These are phyloP conservation scores for Rossbeevera mucosa DNA, from an alignment of 768 basidiomycete genomes.

Conservation along the genomic window DNA sequence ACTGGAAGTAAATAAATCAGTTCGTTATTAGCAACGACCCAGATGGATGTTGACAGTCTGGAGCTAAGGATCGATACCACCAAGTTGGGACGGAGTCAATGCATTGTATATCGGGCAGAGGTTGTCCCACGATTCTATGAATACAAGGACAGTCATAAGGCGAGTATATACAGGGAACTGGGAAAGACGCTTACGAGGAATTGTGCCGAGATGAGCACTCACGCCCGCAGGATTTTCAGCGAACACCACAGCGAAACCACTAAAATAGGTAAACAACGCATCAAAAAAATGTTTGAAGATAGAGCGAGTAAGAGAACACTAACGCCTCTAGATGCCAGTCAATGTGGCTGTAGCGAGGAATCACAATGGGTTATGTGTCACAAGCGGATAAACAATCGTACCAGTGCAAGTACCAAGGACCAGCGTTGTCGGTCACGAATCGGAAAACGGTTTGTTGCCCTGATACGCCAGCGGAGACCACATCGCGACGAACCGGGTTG, in stretches of 20 bases:
- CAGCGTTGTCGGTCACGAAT: constrained; percentile 60
- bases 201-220: constrained; percentile 8
- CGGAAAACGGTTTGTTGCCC: constrained; percentile 48
- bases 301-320: not conserved
- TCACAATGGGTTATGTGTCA: not conserved
- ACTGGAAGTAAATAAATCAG: constrained; percentile 1
- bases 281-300: not conserved
- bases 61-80: constrained; percentile 12
- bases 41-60: constrained; percentile 22
- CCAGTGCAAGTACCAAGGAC: constrained; percentile 51
- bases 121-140: constrained; percentile 22
- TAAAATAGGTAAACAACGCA: not conserved
- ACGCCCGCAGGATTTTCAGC: constrained; percentile 24
- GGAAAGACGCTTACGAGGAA: constrained; percentile 12
- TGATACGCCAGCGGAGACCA: constrained; percentile 18
- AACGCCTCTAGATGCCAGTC: constrained; percentile 29
- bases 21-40: constrained; percentile 13
- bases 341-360: constrained; percentile 18
- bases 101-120: constrained; percentile 25
- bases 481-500: constrained; percentile 36
- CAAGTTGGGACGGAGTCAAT: constrained; percentile 18
- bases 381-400: constrained; percentile 1
- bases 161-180: not conserved
- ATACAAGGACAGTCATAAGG: constrained; percentile 1
- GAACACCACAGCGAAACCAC: constrained; percentile 27